A percentile compares a stretch with the other conserved stretches of the same genome.
These are phyloP conservation scores for Kwoniella shandongensis DNA, from an alignment of 768 basidiomycete genomes.

Conservation along the genomic window DNA sequence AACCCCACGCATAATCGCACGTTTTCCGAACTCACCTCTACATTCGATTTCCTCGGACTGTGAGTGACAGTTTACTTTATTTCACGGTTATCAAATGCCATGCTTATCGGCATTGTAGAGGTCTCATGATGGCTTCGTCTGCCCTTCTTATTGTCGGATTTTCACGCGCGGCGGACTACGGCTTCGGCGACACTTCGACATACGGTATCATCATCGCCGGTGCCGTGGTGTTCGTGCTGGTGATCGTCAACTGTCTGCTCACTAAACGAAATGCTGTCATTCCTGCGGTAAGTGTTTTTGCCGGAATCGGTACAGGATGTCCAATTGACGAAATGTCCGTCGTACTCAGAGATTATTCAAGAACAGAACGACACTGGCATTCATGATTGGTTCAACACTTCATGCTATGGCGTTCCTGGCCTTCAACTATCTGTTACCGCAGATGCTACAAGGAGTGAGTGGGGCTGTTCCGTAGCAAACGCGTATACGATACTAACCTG, in stretches of 20 bases:
- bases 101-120: too few relatives aligned
- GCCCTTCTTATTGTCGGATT: slow-evolving; percentile 54
- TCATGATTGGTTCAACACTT: slow-evolving; percentile 44
- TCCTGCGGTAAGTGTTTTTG: slow-evolving; percentile 43
- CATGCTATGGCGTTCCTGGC: slow-evolving; percentile 47
- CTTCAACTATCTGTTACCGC: slow-evolving; percentile 40
- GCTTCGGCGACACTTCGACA: slow-evolving; percentile 44
- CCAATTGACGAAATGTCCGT: too few relatives aligned
- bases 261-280: slow-evolving; percentile 55
- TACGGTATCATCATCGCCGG: slow-evolving; percentile 53
- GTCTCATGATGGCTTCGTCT: slow-evolving; percentile 51
- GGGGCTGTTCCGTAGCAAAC: background rate
- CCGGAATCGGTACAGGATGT: background rate
- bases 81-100: background rate
- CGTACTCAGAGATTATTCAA: slow-evolving; percentile 48
- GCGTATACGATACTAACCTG: background rate
- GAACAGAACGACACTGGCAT: slow-evolving; percentile 47
- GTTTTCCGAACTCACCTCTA: slow-evolving; percentile 31
- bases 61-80: slow-evolving; percentile 10
- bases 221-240: slow-evolving; percentile 15
- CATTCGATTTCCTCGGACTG: slow-evolving; percentile 55
- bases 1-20: slow-evolving; percentile 46
- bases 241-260: slow-evolving; percentile 38
- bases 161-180: slow-evolving; percentile 49
- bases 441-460: slow-evolving; percentile 48